Evolutionary conservation across 441 rosid species (phyloP).

Genomic region (Euphorbia corollata): DNA sequence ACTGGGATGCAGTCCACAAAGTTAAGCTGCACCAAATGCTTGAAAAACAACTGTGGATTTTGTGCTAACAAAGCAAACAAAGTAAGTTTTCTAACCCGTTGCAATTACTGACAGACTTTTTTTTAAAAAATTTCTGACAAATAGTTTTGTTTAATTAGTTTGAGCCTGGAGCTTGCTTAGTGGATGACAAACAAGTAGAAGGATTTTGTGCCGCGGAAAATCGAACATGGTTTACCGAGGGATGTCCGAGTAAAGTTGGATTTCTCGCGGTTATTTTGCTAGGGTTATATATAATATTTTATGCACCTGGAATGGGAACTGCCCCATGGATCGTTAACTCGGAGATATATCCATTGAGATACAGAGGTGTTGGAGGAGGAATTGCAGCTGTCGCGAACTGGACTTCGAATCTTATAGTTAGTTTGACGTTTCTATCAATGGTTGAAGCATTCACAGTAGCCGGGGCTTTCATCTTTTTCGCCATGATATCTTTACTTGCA

Average conservation of each 20-base stretch:
- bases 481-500: slow-evolving; percentile 35
- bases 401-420: slow-evolving; percentile 65
- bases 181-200: slow-evolving; percentile 23
- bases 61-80: slow-evolving; percentile 29
- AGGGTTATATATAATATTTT: slow-evolving; percentile 56
- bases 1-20: slow-evolving; percentile 16
- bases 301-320: slow-evolving; percentile 82
- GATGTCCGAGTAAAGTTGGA: slow-evolving; percentile 77
- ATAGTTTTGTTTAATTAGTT: too few species aligned
- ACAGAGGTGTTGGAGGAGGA: slow-evolving; percentile 78
- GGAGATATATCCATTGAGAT: slow-evolving; percentile 80
- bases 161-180: slow-evolving; percentile 64
- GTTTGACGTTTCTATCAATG: slow-evolving; percentile 49
- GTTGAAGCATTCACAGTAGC: slow-evolving; percentile 48
- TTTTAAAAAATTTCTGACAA: too few species aligned
- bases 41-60: slow-evolving; percentile 47
- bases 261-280: slow-evolving; percentile 46
- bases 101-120: too few species aligned
- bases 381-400: slow-evolving; percentile 68
- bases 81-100: slow-evolving; percentile 18
- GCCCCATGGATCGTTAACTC: slow-evolving; percentile 87
- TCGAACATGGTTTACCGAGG: slow-evolving; percentile 48
- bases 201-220: slow-evolving; percentile 25
- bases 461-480: slow-evolving; percentile 62
- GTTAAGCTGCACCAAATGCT: slow-evolving; percentile 65